A percentile compares a stretch with the other conserved stretches of the same genome.
These are phyloP conservation scores for Ceratobasidium sp. DNA, from an alignment of 1,284 basidiomycete genomes.

Conservation along the genomic window DNA sequence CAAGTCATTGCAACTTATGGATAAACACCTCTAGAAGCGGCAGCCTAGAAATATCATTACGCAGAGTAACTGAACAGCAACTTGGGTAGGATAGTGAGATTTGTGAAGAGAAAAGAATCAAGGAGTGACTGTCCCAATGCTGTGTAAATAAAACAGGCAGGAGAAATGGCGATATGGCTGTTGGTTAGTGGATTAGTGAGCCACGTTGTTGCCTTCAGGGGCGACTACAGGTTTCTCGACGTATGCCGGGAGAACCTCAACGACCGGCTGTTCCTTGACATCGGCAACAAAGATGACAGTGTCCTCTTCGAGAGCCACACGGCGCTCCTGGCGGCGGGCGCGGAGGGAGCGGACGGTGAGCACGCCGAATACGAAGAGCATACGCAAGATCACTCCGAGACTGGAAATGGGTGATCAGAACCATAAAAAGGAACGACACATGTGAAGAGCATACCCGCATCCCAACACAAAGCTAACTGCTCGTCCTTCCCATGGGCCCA, in stretches of 20 bases:
- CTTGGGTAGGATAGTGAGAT: not conserved
- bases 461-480: constrained; percentile 79
- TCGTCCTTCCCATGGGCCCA: constrained; percentile 81
- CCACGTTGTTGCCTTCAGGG: constrained; percentile 16
- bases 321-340: constrained; percentile 47
- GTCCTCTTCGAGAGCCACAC: constrained; percentile 7
- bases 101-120: not conserved
- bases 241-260: constrained; percentile 19
- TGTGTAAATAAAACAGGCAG: not conserved
- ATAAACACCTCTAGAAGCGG: no score
- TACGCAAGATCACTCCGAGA: constrained; percentile 75
- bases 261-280: constrained; percentile 18
- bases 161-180: not conserved
- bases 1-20: no score
- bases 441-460: constrained; percentile 49
- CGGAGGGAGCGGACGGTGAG: constrained; percentile 62
- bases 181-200: not conserved
- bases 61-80: not conserved
- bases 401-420: constrained; percentile 55
- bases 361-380: constrained; percentile 73
- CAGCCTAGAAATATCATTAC: not conserved
- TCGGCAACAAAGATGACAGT: constrained; percentile 19
- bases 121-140: not conserved
- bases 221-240: constrained; percentile 16
- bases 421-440: constrained; percentile 15